Evolutionary conservation across 345 rosid species (phyloP).

Genomic region (Turnera subulata): DNA sequence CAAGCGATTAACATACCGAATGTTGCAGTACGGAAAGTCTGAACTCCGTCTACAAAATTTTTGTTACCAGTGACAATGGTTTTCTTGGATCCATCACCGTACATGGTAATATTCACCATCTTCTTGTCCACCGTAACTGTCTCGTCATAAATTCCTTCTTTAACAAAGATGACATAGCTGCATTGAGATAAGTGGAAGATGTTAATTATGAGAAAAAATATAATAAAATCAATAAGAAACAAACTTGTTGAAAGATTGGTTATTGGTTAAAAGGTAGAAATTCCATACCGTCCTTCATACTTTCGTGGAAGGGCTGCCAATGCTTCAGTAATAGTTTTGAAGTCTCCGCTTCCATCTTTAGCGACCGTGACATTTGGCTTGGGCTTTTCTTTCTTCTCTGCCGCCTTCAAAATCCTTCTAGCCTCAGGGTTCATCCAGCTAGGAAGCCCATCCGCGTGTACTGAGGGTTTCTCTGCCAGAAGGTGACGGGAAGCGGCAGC

Average conservation of each 20-base stretch:
- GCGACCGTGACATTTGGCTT: conserved; percentile 64
- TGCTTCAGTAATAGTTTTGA: conserved; percentile 59
- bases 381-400: conserved; percentile 20
- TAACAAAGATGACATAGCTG: conserved; percentile 70
- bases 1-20: conserved; percentile 41
- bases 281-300: conserved; percentile 49
- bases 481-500: conserved; percentile 32
- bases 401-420: conserved; percentile 50
- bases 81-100: conserved; percentile 88
- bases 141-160: conserved; percentile 66
- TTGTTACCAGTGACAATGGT: conserved; percentile 59
- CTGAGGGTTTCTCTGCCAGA: conserved; percentile 23
- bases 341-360: conserved; percentile 77
- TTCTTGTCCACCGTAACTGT: conserved; percentile 43
- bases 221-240: background rate
- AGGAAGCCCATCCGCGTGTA: conserved; percentile 38
- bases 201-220: background rate
- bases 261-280: background rate
- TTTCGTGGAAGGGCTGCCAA: conserved; percentile 54
- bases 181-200: conserved; percentile 1
- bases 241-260: background rate
- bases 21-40: conserved; percentile 55
- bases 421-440: conserved; percentile 54
- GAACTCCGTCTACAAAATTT: conserved; percentile 49
- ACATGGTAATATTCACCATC: conserved; percentile 54